Evolutionary conservation across 2,329 filamentous ascomycete species (phyloP).

Genomic region (Chaetomiaceae sp.): DNA sequence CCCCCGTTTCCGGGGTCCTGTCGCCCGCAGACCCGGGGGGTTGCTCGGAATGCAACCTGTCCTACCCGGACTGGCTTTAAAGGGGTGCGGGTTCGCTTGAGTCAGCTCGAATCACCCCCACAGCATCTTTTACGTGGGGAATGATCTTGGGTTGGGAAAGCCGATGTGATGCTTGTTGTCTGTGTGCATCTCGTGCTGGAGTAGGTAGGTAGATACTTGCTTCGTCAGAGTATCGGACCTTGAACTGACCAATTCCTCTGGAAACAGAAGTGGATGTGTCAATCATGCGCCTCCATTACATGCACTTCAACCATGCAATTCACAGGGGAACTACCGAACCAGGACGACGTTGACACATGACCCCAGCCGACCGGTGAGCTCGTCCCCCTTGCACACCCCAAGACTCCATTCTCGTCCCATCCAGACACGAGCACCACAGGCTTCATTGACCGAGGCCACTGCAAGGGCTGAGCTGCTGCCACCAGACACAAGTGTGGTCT

Average conservation of each 20-base stretch:
- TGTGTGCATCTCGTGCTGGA: no score
- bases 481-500: background rate
- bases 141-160: no score
- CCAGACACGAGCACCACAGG: background rate
- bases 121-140: no score
- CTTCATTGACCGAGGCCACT: background rate
- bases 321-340: slow-evolving; percentile 7
- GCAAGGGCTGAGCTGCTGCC: background rate
- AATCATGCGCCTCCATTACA: slow-evolving; percentile 5
- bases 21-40: slow-evolving; percentile 2
- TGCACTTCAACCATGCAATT: background rate
- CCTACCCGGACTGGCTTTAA: no score
- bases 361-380: slow-evolving; percentile 14
- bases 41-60: slow-evolving; percentile 11
- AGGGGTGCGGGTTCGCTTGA: no score
- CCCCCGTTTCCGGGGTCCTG: slow-evolving; percentile 4
- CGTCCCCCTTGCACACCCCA: slow-evolving; percentile 3
- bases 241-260: slow-evolving; percentile 1
- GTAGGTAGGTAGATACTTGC: no score
- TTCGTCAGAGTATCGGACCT: no score
- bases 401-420: background rate
- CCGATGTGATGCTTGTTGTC: no score
- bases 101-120: no score
- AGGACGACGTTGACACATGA: background rate
- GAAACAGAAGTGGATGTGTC: background rate